Evolutionary conservation across 345 rosid species (phyloP), one percentile per base, ranked within the genome.

Genomic region (Moringa oleifera): DNA sequence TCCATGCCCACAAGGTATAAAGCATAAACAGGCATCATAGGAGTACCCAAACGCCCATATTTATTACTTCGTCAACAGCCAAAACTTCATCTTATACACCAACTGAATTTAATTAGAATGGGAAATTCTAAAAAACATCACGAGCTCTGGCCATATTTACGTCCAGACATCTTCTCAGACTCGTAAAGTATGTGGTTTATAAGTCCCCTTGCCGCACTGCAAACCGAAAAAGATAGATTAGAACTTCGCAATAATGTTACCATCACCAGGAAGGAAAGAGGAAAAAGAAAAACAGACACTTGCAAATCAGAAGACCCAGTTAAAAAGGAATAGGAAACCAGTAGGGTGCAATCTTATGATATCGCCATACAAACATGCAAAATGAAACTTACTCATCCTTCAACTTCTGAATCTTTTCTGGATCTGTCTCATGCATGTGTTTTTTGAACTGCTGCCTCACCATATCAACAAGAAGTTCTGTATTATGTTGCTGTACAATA

Each of bases 131-230:
- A 23, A 58, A 20, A 36, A 22, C 47, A 56, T 77, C 67, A 77
- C 6, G 76, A 53, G 47, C 60, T 54, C 69, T 85, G 55, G 84
- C 90, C 83, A 73, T 80, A 79, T 77, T 91, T 95, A 51, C 83
- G 81, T 66, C 99, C 90, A 20, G 91, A 68, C 77, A 79, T 49
- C 82, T 76, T 85, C 81, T 89, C 96, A 18, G 96, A 64, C 77
- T 88, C 99, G 0, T 81, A 78, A 37, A 94, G 78, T 58, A 90
- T 88, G 74, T 94, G 99, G 73, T 94, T 90, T 72, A 90, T 85
- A 63, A 90, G 97, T 68, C 96, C 97, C 63, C 97, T 81, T 22
- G 99, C 99, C 7, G 96, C 99, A 62, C 99, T 95, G 84, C 79
- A 73, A 74, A 20, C 68, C 51, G 55, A 62, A 67, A 17, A 52